Evolutionary conservation across 2,329 filamentous ascomycete genomes (phyloP).

Genomic region (Colletotrichum gloeosporioides): DNA sequence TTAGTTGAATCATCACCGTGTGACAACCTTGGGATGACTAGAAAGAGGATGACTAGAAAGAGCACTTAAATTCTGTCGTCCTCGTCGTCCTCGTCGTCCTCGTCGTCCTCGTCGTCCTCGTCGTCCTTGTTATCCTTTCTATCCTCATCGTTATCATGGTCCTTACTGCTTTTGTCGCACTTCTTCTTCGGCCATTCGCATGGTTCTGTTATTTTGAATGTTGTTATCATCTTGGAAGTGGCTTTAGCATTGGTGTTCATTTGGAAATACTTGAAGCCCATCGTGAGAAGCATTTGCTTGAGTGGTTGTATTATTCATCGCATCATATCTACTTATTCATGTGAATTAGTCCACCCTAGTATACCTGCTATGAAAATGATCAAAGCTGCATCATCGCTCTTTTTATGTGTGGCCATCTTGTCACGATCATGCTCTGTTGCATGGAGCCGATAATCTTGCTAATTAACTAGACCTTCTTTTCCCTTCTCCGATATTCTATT

Average conservation of each 20-base stretch:
- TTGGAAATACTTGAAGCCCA: not conserved
- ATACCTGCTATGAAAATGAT: not conserved
- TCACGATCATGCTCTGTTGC: too few relatives aligned
- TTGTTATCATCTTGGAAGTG: not conserved
- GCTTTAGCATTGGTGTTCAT: not conserved
- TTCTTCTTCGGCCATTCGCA: not conserved
- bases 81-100: not conserved
- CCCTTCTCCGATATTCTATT: too few relatives aligned
- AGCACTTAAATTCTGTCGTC: not conserved
- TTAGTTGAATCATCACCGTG: not conserved
- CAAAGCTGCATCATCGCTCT: too few relatives aligned
- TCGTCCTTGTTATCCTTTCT: too few relatives aligned
- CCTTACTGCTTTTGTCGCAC: not conserved
- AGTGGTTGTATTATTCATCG: not conserved
- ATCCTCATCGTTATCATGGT: too few relatives aligned
- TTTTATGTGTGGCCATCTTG: too few relatives aligned
- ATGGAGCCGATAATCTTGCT: too few relatives aligned
- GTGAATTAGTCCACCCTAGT: too few relatives aligned
- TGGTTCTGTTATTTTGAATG: not conserved
- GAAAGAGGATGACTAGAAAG: not conserved
- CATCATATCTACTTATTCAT: not conserved
- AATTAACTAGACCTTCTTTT: too few relatives aligned
- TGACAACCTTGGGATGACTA: not conserved
- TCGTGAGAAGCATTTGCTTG: not conserved
- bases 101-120: too few relatives aligned